phyloP scores from a whole-genome alignment of 2,329 filamentous ascomycete genomes.

The Atkinsonella texensis region DNA sequence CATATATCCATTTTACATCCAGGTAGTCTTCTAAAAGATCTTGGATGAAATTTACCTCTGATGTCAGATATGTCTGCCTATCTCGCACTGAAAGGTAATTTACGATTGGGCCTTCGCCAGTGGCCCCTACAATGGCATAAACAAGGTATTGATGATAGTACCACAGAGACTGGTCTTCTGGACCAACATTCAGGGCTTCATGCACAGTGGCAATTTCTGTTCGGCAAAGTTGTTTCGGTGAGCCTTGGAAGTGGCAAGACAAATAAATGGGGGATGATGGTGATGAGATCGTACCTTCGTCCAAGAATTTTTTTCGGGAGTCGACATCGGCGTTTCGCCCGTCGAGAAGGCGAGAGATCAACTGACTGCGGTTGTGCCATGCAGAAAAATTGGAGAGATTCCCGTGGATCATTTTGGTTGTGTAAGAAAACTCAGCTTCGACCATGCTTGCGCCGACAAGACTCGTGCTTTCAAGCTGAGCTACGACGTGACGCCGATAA shows the following conservation, averaged over 20 bases:
- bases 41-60: conserved; percentile 63
- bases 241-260: background rate
- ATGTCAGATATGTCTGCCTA: conserved; percentile 50
- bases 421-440: conserved; percentile 78
- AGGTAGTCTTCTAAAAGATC: conserved; percentile 49
- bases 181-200: conserved; percentile 72
- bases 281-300: conserved; percentile 41
- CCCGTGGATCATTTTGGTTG: conserved; percentile 72
- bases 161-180: conserved; percentile 92
- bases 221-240: background rate
- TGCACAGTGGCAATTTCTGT: conserved; percentile 64
- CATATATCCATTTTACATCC: conserved; percentile 72
- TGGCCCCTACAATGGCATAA: conserved; percentile 47
- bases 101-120: conserved; percentile 1
- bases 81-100: conserved; percentile 42
- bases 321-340: conserved; percentile 54
- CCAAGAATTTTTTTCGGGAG: conserved; percentile 56
- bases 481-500: conserved; percentile 70
- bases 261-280: background rate
- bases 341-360: conserved; percentile 64
- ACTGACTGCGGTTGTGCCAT: conserved; percentile 81
- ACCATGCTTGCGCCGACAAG: conserved; percentile 51
- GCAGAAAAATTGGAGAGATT: conserved; percentile 94
- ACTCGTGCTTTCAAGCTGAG: conserved; percentile 52
- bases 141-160: conserved; percentile 91